These are phyloP conservation scores for Royoungia palumana DNA, from an alignment of 768 basidiomycete species.

Conservation along the genomic window DNA sequence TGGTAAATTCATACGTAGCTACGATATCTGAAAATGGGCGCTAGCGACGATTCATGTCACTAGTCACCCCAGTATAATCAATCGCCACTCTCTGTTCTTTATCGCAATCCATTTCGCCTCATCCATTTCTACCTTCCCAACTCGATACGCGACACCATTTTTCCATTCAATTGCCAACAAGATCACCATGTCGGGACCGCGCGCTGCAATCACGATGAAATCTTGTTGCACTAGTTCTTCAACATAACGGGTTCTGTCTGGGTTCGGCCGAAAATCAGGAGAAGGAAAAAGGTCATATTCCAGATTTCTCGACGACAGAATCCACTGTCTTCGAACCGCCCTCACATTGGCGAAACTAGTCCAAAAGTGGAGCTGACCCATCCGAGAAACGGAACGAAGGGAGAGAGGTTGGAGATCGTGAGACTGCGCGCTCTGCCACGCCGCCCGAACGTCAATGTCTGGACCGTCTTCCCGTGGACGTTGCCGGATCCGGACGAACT, in stretches of 20 bases:
- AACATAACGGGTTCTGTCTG: no score
- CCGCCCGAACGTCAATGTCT: background rate
- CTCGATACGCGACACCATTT: background rate
- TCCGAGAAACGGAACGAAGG: no score
- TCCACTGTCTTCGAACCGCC: background rate
- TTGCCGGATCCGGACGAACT: conserved; percentile 1
- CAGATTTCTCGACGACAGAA: background rate
- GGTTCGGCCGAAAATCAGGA: background rate
- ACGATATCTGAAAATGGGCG: no score
- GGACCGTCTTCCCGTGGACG: background rate
- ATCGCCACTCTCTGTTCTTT: background rate
- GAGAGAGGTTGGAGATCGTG: background rate
- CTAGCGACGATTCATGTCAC: no score
- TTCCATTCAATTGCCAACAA: background rate
- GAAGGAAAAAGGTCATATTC: background rate
- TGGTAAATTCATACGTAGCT: no score
- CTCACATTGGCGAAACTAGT: conserved; percentile 8
- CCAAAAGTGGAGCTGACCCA: conserved; percentile 16
- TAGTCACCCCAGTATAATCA: background rate
- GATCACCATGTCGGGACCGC: background rate
- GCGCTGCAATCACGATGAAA: background rate
- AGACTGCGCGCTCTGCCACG: background rate
- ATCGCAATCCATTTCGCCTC: background rate
- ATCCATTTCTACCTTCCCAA: background rate
- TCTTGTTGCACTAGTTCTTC: background rate